Evolutionary conservation across 208 protist genomes (phyloP), one percentile per base, ranked within the genome.

Genomic region (Wallacemonas sp.): DNA sequence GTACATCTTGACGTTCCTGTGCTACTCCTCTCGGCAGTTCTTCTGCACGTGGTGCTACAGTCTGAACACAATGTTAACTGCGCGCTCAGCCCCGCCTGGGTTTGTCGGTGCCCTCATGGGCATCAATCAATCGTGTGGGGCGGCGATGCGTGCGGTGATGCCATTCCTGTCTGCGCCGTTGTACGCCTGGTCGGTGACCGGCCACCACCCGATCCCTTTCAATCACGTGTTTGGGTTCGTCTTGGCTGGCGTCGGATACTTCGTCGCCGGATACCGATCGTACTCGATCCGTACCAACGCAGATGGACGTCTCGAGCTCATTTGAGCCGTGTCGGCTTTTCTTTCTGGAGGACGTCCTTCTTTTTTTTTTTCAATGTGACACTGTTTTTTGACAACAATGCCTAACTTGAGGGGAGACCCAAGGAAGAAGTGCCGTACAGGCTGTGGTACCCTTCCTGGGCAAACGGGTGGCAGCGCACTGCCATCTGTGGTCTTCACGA

Each of bases 51-150:
- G 81, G 77, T 75, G 71, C 39, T 87, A 78, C 78, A 76, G 72
- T 21, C 61, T 89, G 21, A 85, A 76, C 53, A 80, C 71, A 17
- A 69, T 89, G 62, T 55, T 92, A 27, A 92, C 82, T 5, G 76
- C 85, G 3, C 72, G 73, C 34, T 59, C 73, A 0, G 77, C 81
- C 1, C 76, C 77, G 13, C 30, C 38, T 0, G 74, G 72, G 6
- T 68, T 83, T 45, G 70, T 81, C 1, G 81, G 81, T 0, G 59
- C 77, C 5, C 75, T 87, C 36, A 85, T 84, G 72, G 79, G 81
- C 37, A 92, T 89, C 68, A 81, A 71, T n/a, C 79, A 87, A 41
- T 87, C 81, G 1, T 79, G 71, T 61, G 79, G 77, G 24, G 65
- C 79, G 2, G 52, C 73, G 4, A 71, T 79, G 44, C 81, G 81